Percentiles rank a stretch among this genome's conserved stretches.
phyloP scores from a whole-genome alignment of 1,284 basidiomycete genomes.

The Ganoderma sinense region DNA sequence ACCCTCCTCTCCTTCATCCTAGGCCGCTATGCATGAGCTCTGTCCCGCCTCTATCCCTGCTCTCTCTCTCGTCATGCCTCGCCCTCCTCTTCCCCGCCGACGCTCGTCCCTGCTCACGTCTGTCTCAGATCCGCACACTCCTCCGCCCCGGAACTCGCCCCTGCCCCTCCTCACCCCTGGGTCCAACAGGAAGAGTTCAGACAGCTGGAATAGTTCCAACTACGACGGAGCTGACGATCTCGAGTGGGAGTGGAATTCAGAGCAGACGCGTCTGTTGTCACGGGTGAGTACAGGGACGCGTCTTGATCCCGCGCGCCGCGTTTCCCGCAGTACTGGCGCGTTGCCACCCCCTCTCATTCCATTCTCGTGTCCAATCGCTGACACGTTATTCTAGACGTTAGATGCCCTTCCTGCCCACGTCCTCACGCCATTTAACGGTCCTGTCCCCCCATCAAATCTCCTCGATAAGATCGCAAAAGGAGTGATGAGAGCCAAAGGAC shows the following conservation, averaged over 20 bases:
- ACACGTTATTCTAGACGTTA: conserved; percentile 60
- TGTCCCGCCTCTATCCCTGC: conserved; percentile 41
- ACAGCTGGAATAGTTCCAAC: conserved; percentile 85
- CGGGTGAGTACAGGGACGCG: conserved; percentile 55
- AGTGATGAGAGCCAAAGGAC: conserved; percentile 72
- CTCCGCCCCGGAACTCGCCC: conserved; percentile 46
- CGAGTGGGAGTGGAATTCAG: conserved; percentile 76
- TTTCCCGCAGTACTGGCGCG: conserved; percentile 3
- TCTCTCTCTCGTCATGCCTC: conserved; percentile 47
- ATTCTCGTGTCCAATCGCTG: conserved; percentile 13
- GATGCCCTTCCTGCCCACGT: conserved; percentile 84
- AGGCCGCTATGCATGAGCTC: conserved; percentile 44
- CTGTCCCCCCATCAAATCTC: conserved; percentile 81
- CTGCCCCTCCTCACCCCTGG: conserved; percentile 50
- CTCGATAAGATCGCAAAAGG: conserved; percentile 84
- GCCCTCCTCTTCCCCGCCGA: conserved; percentile 42
- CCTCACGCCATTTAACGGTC: conserved; percentile 81
- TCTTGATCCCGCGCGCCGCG: conserved; percentile 6
- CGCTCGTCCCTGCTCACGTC: conserved; percentile 41
- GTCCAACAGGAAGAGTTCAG: conserved; percentile 73
- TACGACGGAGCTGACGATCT: conserved; percentile 64
- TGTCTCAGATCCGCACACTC: conserved; percentile 45
- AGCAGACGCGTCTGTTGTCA: conserved; percentile 69
- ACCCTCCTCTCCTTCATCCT: conserved; percentile 40
- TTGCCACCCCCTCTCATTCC: conserved; percentile 14